Percentiles rank a stretch among this genome's conserved stretches.
Evolutionary conservation across 2,329 filamentous ascomycete genomes (phyloP).

Genomic region (Periglandula ipomoeae): DNA sequence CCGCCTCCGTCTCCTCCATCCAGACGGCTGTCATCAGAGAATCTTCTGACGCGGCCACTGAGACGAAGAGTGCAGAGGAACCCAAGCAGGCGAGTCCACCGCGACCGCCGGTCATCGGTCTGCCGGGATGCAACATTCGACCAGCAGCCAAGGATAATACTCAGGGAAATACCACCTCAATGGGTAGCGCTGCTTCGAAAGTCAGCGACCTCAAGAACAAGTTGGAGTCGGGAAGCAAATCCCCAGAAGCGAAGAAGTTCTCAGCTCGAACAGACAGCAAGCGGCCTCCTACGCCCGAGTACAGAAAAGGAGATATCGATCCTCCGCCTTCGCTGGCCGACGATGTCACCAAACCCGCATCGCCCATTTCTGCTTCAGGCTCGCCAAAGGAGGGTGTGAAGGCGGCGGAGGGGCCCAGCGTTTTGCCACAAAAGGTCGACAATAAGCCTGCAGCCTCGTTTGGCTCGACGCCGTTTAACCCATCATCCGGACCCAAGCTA

Average conservation of each 20-base stretch:
- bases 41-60: not conserved
- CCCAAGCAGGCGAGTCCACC: slow-evolving; percentile 1
- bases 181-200: slow-evolving; percentile 26
- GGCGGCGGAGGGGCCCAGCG: not conserved
- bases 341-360: slow-evolving; percentile 32
- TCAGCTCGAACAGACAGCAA: slow-evolving; percentile 14
- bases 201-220: slow-evolving; percentile 20
- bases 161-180: slow-evolving; percentile 13
- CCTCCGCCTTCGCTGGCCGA: slow-evolving; percentile 22
- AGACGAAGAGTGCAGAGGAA: not conserved
- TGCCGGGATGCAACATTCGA: slow-evolving; percentile 21
- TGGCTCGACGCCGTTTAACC: slow-evolving; percentile 5
- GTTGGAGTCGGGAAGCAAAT: slow-evolving; percentile 8
- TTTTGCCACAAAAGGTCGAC: not conserved
- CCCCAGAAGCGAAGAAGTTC: slow-evolving; percentile 3
- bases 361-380: slow-evolving; percentile 36
- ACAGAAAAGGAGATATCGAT: slow-evolving; percentile 33
- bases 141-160: slow-evolving; percentile 13
- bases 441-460: not conserved
- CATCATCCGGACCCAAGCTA: slow-evolving; percentile 19
- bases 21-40: slow-evolving; percentile 5
- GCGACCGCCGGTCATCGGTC: slow-evolving; percentile 12
- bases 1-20: slow-evolving; percentile 23
- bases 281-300: slow-evolving; percentile 41
- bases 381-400: slow-evolving; percentile 17